phyloP scores from a whole-genome alignment of 139 green algal species.

The Chlamydomonas incerta region DNA sequence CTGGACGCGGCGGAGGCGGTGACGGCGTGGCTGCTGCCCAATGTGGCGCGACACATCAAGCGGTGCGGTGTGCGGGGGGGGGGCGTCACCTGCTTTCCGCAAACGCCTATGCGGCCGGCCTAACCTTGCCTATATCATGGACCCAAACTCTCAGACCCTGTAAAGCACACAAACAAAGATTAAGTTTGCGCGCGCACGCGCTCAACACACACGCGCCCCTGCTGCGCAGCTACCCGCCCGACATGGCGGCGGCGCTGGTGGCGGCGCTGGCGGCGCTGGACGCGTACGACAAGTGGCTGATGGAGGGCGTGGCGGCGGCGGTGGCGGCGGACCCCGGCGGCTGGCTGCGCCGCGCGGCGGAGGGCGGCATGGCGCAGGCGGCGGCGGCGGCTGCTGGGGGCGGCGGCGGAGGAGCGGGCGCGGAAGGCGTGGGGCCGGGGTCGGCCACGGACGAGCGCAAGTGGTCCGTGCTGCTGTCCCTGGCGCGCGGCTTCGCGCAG shows the following conservation, averaged over 20 bases:
- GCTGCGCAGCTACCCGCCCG: background rate
- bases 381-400: background rate
- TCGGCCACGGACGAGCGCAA: background rate
- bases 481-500: background rate
- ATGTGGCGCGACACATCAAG: constrained; percentile 8
- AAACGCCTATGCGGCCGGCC: too few relatives aligned
- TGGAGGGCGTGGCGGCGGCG: background rate
- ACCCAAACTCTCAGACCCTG: too few relatives aligned
- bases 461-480: background rate
- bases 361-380: background rate
- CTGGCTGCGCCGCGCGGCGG: background rate
- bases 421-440: background rate
- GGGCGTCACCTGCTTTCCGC: too few relatives aligned
- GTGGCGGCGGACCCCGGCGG: background rate
- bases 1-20: constrained; percentile 11
- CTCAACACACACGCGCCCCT: background rate
- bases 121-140: too few relatives aligned
- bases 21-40: background rate
- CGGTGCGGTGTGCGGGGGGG: too few relatives aligned
- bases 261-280: constrained; percentile 4
- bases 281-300: background rate
- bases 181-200: too few relatives aligned
- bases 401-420: background rate
- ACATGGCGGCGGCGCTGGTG: background rate
- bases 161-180: too few relatives aligned